These are phyloP conservation scores for Panaeolus papilionaceus DNA, from an alignment of 768 basidiomycete genomes.

Conservation along the genomic window DNA sequence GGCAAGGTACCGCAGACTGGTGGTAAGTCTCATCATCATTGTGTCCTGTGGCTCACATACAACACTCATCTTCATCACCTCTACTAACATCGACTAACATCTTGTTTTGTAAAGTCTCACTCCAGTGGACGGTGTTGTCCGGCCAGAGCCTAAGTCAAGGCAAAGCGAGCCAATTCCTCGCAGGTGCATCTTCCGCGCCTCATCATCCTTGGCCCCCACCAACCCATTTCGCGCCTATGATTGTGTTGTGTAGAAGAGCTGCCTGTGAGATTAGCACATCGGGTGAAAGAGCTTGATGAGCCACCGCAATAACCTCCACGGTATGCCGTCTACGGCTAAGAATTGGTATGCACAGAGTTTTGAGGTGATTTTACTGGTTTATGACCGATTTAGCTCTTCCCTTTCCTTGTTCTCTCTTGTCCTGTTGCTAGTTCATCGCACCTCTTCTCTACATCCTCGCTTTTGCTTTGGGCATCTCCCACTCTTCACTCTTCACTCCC, in stretches of 20 bases:
- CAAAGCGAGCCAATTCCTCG: constrained; percentile 87
- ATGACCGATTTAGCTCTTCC: background rate
- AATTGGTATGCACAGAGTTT: constrained; percentile 99
- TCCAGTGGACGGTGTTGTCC: constrained; percentile 97
- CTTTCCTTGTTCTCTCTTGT: background rate
- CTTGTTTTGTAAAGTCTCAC: constrained; percentile 65
- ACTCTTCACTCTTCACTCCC: no score
- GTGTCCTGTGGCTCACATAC: no score
- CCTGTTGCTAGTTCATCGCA: no score
- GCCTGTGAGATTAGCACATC: constrained; percentile 94
- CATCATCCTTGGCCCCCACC: no score
- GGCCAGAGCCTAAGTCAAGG: constrained; percentile 96
- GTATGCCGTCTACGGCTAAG: constrained; percentile 95
- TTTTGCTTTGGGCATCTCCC: no score
- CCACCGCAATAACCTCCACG: constrained; percentile 90
- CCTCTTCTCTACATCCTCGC: background rate
- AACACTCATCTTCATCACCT: no score
- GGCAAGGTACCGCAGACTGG: constrained; percentile 94
- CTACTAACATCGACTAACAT: background rate
- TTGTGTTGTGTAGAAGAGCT: constrained; percentile 72
- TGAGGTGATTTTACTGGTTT: constrained; percentile 63
- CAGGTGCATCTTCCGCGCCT: constrained; percentile 50
- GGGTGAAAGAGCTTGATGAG: constrained; percentile 94
- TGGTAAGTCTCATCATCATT: constrained; percentile 44
- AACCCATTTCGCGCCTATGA: no score